Percentiles rank a stretch among this genome's conserved stretches.
These are phyloP conservation scores for Penicillium bovifimosum DNA, from an alignment of 495 filamentous ascomycete genomes.

Conservation along the genomic window DNA sequence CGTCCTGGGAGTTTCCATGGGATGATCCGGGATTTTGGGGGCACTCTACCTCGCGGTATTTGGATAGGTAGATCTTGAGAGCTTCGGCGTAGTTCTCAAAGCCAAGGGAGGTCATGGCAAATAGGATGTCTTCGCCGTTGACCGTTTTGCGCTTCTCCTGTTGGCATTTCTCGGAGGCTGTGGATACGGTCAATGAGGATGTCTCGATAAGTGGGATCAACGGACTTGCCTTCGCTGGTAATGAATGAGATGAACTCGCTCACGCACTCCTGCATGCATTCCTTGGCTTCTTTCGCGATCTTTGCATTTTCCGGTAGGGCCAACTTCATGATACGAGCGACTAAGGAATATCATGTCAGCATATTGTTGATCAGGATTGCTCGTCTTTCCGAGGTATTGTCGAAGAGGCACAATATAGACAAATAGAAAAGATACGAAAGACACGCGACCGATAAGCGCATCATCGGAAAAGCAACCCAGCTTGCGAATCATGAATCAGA, in stretches of 20 bases:
- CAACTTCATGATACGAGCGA: conserved; percentile 98
- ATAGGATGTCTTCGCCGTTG: conserved; percentile 96
- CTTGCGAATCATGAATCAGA: not conserved
- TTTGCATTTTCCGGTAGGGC: conserved; percentile 97
- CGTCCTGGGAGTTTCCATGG: not conserved
- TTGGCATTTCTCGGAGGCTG: conserved; percentile 94
- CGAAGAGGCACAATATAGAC: not conserved
- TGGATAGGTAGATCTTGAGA: conserved; percentile 93
- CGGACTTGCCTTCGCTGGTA: conserved; percentile 64
- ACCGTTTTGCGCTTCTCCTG: conserved; percentile 99
- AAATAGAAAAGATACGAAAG: not conserved
- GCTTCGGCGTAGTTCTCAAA: conserved; percentile 99
- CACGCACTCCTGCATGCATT: conserved; percentile 99
- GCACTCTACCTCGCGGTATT: conserved; percentile 70
- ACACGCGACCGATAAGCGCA: not conserved
- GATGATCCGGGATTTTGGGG: not conserved
- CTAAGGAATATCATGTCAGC: not conserved
- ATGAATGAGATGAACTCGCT: conserved; percentile 99
- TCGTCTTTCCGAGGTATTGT: not conserved
- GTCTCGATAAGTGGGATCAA: not conserved
- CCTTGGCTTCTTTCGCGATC: conserved; percentile 98
- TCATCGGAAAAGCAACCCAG: not conserved
- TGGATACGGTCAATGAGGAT: not conserved
- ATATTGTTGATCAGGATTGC: not conserved
- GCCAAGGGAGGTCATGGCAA: conserved; percentile 97